A percentile compares a stretch with the other conserved stretches of the same genome.
Conservation (phyloP, 2,329 filamentous ascomycete genomes). For the Penicillium sp. region DNA sequence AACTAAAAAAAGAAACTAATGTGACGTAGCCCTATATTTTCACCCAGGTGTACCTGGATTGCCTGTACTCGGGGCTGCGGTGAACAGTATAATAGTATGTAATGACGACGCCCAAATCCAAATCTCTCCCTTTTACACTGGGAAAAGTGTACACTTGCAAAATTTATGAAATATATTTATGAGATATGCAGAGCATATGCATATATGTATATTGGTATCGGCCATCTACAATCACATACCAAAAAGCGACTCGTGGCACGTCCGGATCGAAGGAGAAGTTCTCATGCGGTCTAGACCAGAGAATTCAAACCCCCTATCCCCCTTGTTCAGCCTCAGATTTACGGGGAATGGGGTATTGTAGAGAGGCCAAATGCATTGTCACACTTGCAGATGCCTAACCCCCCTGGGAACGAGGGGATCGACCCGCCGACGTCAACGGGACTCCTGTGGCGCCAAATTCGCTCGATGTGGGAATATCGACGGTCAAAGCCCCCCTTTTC, state of each 20-base stretch:
- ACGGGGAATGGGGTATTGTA: not conserved
- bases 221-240: not conserved
- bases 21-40: not conserved
- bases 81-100: not conserved
- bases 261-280: not conserved
- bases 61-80: not conserved
- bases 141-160: not conserved
- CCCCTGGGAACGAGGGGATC: conserved; percentile 8
- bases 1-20: not conserved
- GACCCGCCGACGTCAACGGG: conserved; percentile 13
- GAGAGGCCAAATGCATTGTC: not conserved
- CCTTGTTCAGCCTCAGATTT: conserved; percentile 2
- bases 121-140: not conserved
- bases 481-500: not conserved
- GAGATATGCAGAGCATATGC: not conserved
- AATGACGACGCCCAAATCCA: not conserved
- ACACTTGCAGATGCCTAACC: not conserved
- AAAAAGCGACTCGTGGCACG: not conserved
- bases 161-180: too few relatives aligned
- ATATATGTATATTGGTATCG: not conserved
- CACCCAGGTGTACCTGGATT: not conserved
- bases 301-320: not conserved
- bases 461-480: conserved; percentile 1
- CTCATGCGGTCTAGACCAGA: conserved; percentile 5
- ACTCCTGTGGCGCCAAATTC: conserved; percentile 10